Percentiles rank a stretch among this genome's conserved stretches.
phyloP scores from a whole-genome alignment of 1,284 basidiomycete genomes.

The Sporisorium reilianum region DNA sequence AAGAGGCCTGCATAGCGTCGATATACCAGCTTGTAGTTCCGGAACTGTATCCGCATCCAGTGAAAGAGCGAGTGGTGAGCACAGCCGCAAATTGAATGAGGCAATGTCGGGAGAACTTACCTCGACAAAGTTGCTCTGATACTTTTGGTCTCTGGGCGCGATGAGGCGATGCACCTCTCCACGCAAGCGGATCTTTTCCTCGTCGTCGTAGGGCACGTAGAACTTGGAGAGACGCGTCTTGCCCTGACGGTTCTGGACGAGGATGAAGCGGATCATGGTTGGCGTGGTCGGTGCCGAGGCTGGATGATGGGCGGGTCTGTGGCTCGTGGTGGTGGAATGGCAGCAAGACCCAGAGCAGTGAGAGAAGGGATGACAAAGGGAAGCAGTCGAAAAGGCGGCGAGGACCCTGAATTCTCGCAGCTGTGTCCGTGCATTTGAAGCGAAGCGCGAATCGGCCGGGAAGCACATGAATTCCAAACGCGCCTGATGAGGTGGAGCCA shows the following conservation, averaged over 20 bases:
- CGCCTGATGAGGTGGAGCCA: constrained; percentile 26
- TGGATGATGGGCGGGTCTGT: too few relatives aligned
- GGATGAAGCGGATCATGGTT: constrained; percentile 89
- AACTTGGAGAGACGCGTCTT: constrained; percentile 97
- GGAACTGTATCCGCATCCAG: constrained; percentile 26
- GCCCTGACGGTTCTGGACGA: constrained; percentile 95
- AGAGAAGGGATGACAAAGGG: constrained; percentile 6
- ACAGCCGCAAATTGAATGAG: too few relatives aligned
- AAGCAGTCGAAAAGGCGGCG: neutral
- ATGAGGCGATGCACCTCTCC: constrained; percentile 96
- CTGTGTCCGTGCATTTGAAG: constrained; percentile 1
- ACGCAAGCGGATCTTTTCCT: constrained; percentile 82
- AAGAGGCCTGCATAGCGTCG: constrained; percentile 78
- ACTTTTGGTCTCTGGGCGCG: constrained; percentile 97
- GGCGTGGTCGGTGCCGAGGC: neutral
- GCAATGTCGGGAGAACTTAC: constrained; percentile 75
- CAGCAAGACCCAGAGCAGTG: neutral
- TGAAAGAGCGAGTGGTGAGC: too few relatives aligned
- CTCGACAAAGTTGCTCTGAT: constrained; percentile 99
- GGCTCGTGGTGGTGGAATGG: neutral
- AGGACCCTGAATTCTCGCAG: constrained; percentile 17
- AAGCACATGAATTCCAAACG: neutral
- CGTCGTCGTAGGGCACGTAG: constrained; percentile 79
- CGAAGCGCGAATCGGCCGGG: constrained; percentile 15
- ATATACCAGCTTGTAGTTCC: constrained; percentile 65